These are phyloP conservation scores for Candida pseudoglaebosa DNA, from an alignment of 805 yeast species.

Conservation along the genomic window DNA sequence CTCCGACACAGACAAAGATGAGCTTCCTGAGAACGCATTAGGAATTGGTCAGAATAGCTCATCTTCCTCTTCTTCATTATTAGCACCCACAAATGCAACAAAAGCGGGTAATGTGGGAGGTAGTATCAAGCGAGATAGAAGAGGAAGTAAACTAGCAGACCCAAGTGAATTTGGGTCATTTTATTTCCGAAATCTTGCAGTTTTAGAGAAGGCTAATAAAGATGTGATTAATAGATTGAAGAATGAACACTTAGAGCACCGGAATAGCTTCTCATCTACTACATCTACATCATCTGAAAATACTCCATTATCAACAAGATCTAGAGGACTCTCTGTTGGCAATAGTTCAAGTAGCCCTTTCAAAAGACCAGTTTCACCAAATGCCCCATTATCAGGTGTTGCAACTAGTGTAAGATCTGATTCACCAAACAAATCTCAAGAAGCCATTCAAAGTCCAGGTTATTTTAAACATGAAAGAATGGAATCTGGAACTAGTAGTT, in stretches of 20 bases:
- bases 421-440: slow-evolving; percentile 23
- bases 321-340: slow-evolving; percentile 32
- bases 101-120: slow-evolving; percentile 7
- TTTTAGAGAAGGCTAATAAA: slow-evolving; percentile 88
- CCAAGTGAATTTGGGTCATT: slow-evolving; percentile 87
- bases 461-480: slow-evolving; percentile 26
- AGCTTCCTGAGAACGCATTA: slow-evolving; percentile 6
- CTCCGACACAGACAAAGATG: slow-evolving; percentile 22
- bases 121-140: slow-evolving; percentile 53
- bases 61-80: slow-evolving; percentile 4
- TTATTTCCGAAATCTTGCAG: slow-evolving; percentile 82
- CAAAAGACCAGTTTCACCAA: slow-evolving; percentile 47
- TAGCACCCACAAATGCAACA: slow-evolving; percentile 3
- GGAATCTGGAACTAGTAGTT: slow-evolving; percentile 27
- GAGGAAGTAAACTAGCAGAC: slow-evolving; percentile 70
- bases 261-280: slow-evolving; percentile 41
- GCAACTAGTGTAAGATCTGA: slow-evolving; percentile 12
- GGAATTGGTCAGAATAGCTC: slow-evolving; percentile 13
- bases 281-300: slow-evolving; percentile 42
- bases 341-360: slow-evolving; percentile 26
- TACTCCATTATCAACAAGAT: slow-evolving; percentile 27
- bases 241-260: slow-evolving; percentile 71
- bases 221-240: slow-evolving; percentile 86
- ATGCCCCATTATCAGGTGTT: slow-evolving; percentile 2
- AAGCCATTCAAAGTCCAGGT: slow-evolving; percentile 12